Evolutionary conservation across 2,329 filamentous ascomycete genomes (phyloP), one percentile per base, ranked within the genome.

Genomic region (Mariannaea sp.): DNA sequence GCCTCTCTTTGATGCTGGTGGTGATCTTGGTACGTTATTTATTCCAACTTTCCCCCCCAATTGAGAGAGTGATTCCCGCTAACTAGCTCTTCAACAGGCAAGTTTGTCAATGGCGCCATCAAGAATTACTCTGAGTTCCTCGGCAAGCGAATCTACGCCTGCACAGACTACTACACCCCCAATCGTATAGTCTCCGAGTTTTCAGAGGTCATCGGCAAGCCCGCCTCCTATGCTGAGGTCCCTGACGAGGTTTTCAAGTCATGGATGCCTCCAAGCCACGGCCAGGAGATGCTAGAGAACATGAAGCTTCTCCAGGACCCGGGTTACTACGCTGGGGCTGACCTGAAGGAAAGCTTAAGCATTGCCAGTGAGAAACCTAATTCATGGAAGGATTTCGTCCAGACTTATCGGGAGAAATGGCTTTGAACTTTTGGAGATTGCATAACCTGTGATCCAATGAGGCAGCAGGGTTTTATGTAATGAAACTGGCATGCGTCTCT

Each of bases 231-330:
- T 44, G 57, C 57, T 3, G 62, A 73, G 29, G 53, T 75, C 4
- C 55, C 71, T 1, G 59, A 67, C 2, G 70, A 75, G 0, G 53
- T 58, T 1, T 78, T 71, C 56, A 71, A 72, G 57, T 65, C 67
- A 1, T 72, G 70, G 49, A 44, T 76, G 9, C 61, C 67, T 1
- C 40, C 58, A 1, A 9, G 56, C 4, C 26, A 67, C 6, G 65
- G 67, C 1, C 58, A 71, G 44, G 75, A 78, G 56, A 40, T 77
- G 57, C 50, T 73, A 10, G 74, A 78, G 64, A 78, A 75, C 51
- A 70, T 75, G 65, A 57, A 70, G n/a, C 62, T 78, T 7, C 54
- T 77, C n/a, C 66, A 71, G 24, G 70, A 73, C 14, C 73, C 71
- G 4, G 75, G 74, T 1, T 78, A 77, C 56, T 78, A 73, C 27